phyloP scores from a whole-genome alignment of 1,284 basidiomycete species.

The Boletus austroedulis region DNA sequence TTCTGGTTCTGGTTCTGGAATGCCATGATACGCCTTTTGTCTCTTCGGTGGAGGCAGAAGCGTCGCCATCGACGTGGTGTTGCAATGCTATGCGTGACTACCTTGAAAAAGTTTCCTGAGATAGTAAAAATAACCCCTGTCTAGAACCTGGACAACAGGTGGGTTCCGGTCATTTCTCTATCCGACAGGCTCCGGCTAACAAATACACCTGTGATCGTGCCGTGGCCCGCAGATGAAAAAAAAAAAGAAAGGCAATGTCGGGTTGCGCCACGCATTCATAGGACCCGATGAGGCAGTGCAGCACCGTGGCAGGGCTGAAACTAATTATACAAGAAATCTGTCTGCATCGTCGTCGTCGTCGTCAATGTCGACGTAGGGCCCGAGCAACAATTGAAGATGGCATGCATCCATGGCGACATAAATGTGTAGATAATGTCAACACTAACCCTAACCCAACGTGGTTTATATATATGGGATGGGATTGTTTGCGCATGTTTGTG shows the following conservation, averaged over 20 bases:
- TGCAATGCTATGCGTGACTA: neutral
- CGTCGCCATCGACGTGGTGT: conserved; percentile 59
- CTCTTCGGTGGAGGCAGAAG: conserved; percentile 83
- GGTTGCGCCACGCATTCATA: neutral
- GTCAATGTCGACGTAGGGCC: neutral
- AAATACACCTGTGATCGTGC: neutral
- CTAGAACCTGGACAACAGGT: too few relatives aligned
- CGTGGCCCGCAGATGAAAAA: neutral
- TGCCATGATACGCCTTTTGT: conserved; percentile 75
- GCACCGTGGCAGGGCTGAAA: neutral
- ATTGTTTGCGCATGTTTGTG: conserved; percentile 30
- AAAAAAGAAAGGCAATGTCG: conserved; percentile 2
- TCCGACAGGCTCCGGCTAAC: conserved; percentile 11
- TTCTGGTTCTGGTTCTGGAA: conserved; percentile 61
- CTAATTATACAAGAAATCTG: neutral
- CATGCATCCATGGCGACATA: conserved; percentile 16
- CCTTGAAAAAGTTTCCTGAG: neutral
- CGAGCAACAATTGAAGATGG: neutral
- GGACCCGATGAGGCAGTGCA: conserved; percentile 6
- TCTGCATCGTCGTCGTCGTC: neutral
- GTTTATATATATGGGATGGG: too few relatives aligned
- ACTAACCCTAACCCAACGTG: conserved; percentile 25
- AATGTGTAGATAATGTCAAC: too few relatives aligned
- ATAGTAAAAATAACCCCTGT: conserved; percentile 26
- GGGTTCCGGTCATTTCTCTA: neutral